These are phyloP conservation scores for Candida tunisiensis DNA, from an alignment of 1,139 yeast species.

Conservation along the genomic window DNA sequence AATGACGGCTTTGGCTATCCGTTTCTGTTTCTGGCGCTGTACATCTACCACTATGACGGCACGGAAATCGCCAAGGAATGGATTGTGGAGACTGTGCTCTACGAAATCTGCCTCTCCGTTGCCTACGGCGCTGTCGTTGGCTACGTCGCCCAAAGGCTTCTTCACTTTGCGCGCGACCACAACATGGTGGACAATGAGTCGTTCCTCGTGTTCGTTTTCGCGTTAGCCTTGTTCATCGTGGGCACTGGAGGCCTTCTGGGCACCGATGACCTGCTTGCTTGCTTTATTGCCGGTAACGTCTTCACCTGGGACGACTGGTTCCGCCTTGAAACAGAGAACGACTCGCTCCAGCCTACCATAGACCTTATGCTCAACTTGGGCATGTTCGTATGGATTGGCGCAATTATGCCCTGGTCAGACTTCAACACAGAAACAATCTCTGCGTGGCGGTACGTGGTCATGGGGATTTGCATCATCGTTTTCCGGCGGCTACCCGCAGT, in stretches of 20 bases:
- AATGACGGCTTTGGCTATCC: slow-evolving; percentile 27
- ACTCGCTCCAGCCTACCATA: slow-evolving; percentile 14
- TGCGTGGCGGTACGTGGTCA: slow-evolving; percentile 70
- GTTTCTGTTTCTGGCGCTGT: slow-evolving; percentile 20
- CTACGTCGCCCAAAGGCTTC: slow-evolving; percentile 12
- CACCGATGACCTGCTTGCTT: slow-evolving; percentile 79
- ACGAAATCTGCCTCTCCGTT: slow-evolving; percentile 20
- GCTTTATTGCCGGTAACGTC: slow-evolving; percentile 93
- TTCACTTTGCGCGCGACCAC: slow-evolving; percentile 11
- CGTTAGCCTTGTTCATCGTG: slow-evolving; percentile 74
- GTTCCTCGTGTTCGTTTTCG: slow-evolving; percentile 23
- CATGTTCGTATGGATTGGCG: slow-evolving; percentile 85
- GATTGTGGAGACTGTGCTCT: slow-evolving; percentile 20
- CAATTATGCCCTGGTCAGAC: slow-evolving; percentile 84
- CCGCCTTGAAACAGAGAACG: slow-evolving; percentile 14
- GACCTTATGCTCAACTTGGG: slow-evolving; percentile 42
- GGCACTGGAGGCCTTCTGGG: slow-evolving; percentile 91
- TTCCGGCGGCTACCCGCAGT: slow-evolving; percentile 85
- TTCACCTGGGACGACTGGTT: slow-evolving; percentile 54
- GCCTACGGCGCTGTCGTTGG: slow-evolving; percentile 20
- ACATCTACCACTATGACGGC: slow-evolving; percentile 14
- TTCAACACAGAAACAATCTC: slow-evolving; percentile 61
- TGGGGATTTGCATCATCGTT: slow-evolving; percentile 72
- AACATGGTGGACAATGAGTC: slow-evolving; percentile 13
- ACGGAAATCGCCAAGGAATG: slow-evolving; percentile 18